Base-by-base conservation (phyloP, 2,329 filamentous ascomycete species). In the Penicillium sp. region DNA sequence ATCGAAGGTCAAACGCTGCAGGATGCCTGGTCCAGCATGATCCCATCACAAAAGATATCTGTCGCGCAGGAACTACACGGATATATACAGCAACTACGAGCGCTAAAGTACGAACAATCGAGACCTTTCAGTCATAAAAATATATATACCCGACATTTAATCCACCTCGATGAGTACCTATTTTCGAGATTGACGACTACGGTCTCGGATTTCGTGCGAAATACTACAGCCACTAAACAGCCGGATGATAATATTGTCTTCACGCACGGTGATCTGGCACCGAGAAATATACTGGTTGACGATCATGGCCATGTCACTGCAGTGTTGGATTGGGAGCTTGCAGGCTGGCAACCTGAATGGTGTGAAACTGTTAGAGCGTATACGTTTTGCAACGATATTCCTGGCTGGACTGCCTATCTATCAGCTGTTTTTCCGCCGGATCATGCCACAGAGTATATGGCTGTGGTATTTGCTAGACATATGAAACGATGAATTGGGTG, bases 261-360 rank as follows among this genome's bases (percentile, higher is more conserved):
- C 41, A 52, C 50, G 8, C 56, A 60, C 25, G 50, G 50, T 29
- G 58, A 60, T 43, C 19, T 60, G 13, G 40, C 50, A 15, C 55
- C 42, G 17, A 46, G 40, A 40, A 58, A 60, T 25, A 60, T 58
- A 13, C 29, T 60, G n/a, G 50, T 60, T 25, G 47, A 58, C n/a
- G 37, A 50, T 10, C 19, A 49, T 21, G 47, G 41, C 6, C 47
- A 46, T 15, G 29, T 60, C 29, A 53, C 56, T 19, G 51, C 50
- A 17, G 41, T 58, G 31, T 35, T 60, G 9, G 55, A 60, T 21
- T 58, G 47, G 58, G 50, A 58, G 31, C 35, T 55, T 43, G 56
- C 56, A 19, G 58, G 56, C 12, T 55, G 51, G 50, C 47, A 56
- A 3, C 56, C 51, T 21, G 27, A 42, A 23, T 55, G 53, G 53